These are phyloP conservation scores for Lactarius deliciosus DNA, from an alignment of 768 basidiomycete species.

Conservation along the genomic window DNA sequence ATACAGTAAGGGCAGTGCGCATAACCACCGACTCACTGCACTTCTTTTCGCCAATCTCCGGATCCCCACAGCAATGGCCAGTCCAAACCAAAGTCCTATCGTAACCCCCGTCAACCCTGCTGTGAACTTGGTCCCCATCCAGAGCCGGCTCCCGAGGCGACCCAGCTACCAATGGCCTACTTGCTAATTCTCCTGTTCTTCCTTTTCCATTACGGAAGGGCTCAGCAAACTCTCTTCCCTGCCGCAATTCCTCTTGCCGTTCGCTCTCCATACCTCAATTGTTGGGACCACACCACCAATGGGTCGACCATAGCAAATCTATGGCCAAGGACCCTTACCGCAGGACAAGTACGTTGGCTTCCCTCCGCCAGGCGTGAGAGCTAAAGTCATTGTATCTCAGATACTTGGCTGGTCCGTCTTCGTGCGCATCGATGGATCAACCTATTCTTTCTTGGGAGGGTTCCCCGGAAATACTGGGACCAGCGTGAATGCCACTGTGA, in stretches of 20 bases:
- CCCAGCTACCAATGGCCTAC: background rate
- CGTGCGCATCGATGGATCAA: constrained; percentile 20
- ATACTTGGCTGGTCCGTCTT: constrained; percentile 26
- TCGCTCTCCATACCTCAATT: constrained; percentile 34
- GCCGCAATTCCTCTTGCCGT: constrained; percentile 33
- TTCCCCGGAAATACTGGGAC: background rate
- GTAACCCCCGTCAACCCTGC: background rate
- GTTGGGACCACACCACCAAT: constrained; percentile 27
- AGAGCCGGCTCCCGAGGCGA: background rate
- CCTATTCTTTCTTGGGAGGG: constrained; percentile 30
- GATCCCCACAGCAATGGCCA: background rate
- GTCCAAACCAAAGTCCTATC: background rate
- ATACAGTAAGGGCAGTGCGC: too few species aligned
- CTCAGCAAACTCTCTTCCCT: constrained; percentile 29
- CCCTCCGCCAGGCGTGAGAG: background rate
- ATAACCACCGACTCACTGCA: background rate
- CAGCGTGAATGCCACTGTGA: too few species aligned
- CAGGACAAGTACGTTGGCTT: background rate
- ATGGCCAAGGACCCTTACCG: constrained; percentile 28
- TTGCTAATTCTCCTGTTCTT: constrained; percentile 3
- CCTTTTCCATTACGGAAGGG: background rate
- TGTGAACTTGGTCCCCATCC: background rate
- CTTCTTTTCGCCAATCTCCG: background rate
- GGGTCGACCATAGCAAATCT: constrained; percentile 1
- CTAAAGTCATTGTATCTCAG: background rate